Base-by-base conservation (phyloP, 1,284 basidiomycete genomes). In the Microbotryum violaceum region DNA sequence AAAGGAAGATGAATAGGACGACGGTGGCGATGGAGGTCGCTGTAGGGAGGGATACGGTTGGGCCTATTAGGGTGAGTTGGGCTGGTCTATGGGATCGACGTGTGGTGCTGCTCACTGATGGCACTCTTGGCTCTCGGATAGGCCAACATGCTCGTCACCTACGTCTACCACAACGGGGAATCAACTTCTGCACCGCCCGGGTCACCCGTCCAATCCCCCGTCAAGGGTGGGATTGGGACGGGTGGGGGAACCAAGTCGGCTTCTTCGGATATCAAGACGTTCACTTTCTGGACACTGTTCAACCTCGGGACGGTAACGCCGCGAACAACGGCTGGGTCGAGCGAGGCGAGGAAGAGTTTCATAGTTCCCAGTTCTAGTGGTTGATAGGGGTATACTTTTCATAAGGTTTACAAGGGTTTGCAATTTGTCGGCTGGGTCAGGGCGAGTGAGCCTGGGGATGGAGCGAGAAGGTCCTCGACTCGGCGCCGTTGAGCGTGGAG, bases 111-210 rank as follows among this genome's bases (percentile, higher is more conserved):
- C 12, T 53, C n/a, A 9, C 54, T 56, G 25, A 55, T 47, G 29
- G 4, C 14, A 7, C 29, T 25, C 53, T 25, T 29, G 21, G 20
- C 27, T 31, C 16, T 45, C 37, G 37, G 12, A 14, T 72, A 94
- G 91, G 91, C 92, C 74, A 91, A 92, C 71, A 86, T 94, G 83
- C 81, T 91, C 62, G 85, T 96, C 2, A 85, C 89, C 6, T 96
- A 91, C 74, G 93, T 90, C 0, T 96, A 97, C 74, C 83, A 87
- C 44, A 87, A 88, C 0, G 91, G 94, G 71, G 91, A 93, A 62
- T 70, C 68, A 3, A 61, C 62, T 4, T 62, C 80, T 6, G 46
- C 54, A 2, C 58, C 65, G 20, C 54, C 62, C 3, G 37, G 12
- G 37, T 66, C 60, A n/a, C 60, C 68, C 25, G 55, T 85, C 1